Evolutionary conservation across 129 eudicot species (phyloP).

Genomic region (Cynara cardunculus): DNA sequence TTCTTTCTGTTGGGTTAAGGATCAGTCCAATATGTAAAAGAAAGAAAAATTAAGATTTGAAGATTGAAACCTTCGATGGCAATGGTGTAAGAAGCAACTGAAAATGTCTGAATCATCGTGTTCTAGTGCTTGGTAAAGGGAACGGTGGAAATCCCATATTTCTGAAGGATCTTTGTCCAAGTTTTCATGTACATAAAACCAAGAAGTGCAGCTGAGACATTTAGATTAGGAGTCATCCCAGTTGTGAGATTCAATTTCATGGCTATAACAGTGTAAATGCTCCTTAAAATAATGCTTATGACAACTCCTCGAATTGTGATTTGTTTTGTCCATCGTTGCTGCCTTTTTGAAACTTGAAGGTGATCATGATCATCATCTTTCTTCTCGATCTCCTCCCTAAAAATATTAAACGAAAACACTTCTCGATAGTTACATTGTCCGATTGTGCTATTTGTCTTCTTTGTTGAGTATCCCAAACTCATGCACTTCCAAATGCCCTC

Average conservation of each 20-base stretch:
- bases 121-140: constrained; percentile 87
- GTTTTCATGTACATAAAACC: constrained; percentile 52
- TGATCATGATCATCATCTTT: constrained; percentile 26
- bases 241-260: constrained; percentile 77
- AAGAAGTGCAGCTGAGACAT: constrained; percentile 84
- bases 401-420: neutral
- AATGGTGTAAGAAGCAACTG: constrained; percentile 80
- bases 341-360: constrained; percentile 30
- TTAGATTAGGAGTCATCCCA: constrained; percentile 66
- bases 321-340: constrained; percentile 73
- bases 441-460: constrained; percentile 78
- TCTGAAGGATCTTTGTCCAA: constrained; percentile 56
- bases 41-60: constrained; percentile 1
- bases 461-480: constrained; percentile 96
- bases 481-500: constrained; percentile 82
- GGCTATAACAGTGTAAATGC: constrained; percentile 62
- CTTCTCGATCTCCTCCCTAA: constrained; percentile 24
- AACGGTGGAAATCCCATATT: constrained; percentile 42
- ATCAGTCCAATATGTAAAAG: neutral
- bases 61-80: constrained; percentile 54
- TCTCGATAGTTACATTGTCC: constrained; percentile 68
- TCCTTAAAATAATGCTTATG: constrained; percentile 55
- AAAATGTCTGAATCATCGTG: constrained; percentile 81
- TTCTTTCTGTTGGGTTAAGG: neutral
- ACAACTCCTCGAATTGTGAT: constrained; percentile 63